Base-by-base conservation (phyloP, 805 yeast genomes). In the Kodamaea lidongshanica region DNA sequence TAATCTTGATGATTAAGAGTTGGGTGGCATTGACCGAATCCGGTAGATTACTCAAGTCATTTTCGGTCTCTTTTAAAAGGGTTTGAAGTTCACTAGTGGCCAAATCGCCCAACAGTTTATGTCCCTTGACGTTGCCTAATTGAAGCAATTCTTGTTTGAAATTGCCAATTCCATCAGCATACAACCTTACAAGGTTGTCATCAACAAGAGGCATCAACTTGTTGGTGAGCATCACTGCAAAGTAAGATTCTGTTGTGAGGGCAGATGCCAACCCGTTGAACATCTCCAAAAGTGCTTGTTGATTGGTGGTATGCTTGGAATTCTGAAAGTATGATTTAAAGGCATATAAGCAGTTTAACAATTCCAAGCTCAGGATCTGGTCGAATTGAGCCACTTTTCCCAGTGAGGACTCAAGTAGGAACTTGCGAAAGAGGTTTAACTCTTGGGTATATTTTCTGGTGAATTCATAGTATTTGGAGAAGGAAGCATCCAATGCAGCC, bases 321-420 rank as follows among this genome's bases (percentile, higher is more conserved):
- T 48, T 39, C 24, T 25, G 25, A 28, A 42, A 46, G 27, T 30
- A 36, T 22, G 46, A 44, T 30, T 46, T 50, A 40, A 50, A 55
- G 12, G 48, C 42, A 33, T 55, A 50, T 23, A 54, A 34, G 12
- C 47, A 43, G 35, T 50, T 54, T 37, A 46, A 41, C 9, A 53
- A 32, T 32, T 55, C 59, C 7, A 41, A 26, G 4, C 50, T 26
- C 4, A 56, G 47, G 28, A 54, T 45, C 27, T 54, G 51, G 7
- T 33, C 39, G 23, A 51, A 51, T 14, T 34, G 28, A 5, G 33
- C 33, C 35, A 53, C 38, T 28, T 51, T 49, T 23, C 41, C 19
- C 16, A 36, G 43, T 32, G 49, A 53, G 5, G 52, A 48, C 7
- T 34, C 28, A 6, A 18, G 12, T 25, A 54, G 36, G 29, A 54